Evolutionary conservation across 228 moss, liverwort and hornwort species (phyloP).

Genomic region (Sphagnum fallax): DNA sequence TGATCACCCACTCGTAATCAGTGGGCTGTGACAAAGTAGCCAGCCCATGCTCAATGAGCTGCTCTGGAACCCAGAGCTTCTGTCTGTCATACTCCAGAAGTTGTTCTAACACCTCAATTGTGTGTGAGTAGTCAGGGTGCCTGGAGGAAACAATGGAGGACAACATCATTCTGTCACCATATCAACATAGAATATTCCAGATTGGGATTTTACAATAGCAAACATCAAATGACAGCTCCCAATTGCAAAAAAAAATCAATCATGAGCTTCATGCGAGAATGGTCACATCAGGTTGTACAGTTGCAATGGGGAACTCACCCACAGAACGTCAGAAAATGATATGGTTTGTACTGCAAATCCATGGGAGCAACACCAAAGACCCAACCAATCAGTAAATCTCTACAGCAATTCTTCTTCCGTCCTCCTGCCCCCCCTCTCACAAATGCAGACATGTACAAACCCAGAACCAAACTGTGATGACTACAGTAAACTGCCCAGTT

Average conservation of each 20-base stretch:
- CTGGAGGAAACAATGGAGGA: constrained; percentile 18
- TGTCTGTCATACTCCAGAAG: constrained; percentile 77
- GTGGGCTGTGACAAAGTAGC: constrained; percentile 50
- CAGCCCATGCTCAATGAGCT: constrained; percentile 78
- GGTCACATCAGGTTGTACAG: too few species aligned
- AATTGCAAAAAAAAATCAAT: background rate
- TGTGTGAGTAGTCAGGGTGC: constrained; percentile 93
- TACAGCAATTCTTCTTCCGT: too few species aligned
- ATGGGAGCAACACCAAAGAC: background rate
- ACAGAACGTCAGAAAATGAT: constrained; percentile 75
- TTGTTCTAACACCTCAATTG: constrained; percentile 54
- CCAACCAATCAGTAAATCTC: too few species aligned
- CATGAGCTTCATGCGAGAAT: too few species aligned
- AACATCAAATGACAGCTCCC: background rate
- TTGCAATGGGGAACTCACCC: constrained; percentile 37
- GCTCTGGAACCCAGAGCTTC: constrained; percentile 86
- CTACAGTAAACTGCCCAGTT: too few species aligned
- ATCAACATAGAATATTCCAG: background rate
- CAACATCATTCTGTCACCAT: background rate
- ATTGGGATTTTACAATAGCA: too few species aligned
- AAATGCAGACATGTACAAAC: too few species aligned
- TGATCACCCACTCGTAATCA: constrained; percentile 83
- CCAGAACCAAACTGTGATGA: too few species aligned
- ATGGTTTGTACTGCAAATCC: constrained; percentile 56
- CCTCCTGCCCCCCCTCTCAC: too few species aligned